A percentile compares a stretch with the other conserved stretches of the same genome.
phyloP scores from a whole-genome alignment of 257 asterid genomes.

The Nicotiana knightiana region DNA sequence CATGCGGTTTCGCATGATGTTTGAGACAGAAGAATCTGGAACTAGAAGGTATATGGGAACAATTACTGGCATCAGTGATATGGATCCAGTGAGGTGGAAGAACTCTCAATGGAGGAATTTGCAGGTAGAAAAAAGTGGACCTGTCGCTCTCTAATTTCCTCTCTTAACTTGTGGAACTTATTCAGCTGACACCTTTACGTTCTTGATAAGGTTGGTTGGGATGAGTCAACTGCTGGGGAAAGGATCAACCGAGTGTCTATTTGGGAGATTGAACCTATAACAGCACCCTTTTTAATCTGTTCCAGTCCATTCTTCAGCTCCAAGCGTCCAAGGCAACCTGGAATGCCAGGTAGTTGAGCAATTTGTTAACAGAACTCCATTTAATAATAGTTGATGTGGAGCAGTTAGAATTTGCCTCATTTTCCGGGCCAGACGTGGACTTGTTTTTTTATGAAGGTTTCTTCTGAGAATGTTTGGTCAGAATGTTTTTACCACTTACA shows the following conservation, averaged over 20 bases:
- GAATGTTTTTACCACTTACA: background rate
- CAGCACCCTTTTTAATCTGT: conserved; percentile 92
- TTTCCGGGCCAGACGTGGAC: background rate
- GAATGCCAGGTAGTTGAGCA: conserved; percentile 65
- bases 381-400: background rate
- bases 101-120: conserved; percentile 96
- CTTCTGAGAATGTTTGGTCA: background rate
- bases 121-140: conserved; percentile 41
- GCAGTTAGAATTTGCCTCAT: background rate
- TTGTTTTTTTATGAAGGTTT: background rate
- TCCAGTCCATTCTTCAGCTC: conserved; percentile 74
- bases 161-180: background rate
- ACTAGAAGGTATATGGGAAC: conserved; percentile 98
- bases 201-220: conserved; percentile 82
- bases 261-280: conserved; percentile 97
- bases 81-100: conserved; percentile 88
- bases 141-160: background rate
- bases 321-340: conserved; percentile 86
- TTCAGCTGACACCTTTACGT: background rate
- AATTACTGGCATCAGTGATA: conserved; percentile 78
- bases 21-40: conserved; percentile 94
- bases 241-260: conserved; percentile 83
- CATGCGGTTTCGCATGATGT: conserved; percentile 93
- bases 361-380: background rate
- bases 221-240: conserved; percentile 89